Evolutionary conservation across 108 stramenopile species (phyloP).

Genomic region (Aurantiochytrium sp.): DNA sequence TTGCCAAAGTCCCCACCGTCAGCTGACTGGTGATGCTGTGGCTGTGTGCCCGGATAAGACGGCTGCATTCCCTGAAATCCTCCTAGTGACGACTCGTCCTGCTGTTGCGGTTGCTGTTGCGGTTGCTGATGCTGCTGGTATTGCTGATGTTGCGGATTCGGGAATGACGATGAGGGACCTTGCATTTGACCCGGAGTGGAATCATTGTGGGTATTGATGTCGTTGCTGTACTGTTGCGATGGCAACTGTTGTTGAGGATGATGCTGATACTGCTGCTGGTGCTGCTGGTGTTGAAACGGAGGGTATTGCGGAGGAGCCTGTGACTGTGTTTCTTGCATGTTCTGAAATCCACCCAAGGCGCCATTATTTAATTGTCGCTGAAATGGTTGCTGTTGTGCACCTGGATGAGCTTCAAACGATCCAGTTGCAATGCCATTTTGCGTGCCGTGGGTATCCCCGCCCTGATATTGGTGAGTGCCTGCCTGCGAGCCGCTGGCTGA

Average conservation of each 20-base stretch:
- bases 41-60: too few species aligned
- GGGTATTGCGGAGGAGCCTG: neutral
- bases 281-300: neutral
- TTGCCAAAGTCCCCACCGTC: neutral
- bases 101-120: neutral
- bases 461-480: neutral
- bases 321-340: neutral
- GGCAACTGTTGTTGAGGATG: neutral
- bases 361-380: neutral
- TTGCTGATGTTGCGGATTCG: neutral
- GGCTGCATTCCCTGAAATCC: too few species aligned
- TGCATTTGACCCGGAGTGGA: neutral
- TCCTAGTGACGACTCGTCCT: too few species aligned
- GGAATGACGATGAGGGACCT: neutral
- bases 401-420: neutral
- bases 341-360: neutral
- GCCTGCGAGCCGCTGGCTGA: too few species aligned
- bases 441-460: neutral
- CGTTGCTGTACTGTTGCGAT: neutral
- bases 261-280: neutral
- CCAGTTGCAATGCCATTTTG: neutral
- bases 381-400: neutral
- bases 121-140: neutral
- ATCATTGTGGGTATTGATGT: neutral
- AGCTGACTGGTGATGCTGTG: neutral